Base-by-base conservation (phyloP, 768 basidiomycete species). In the Solioccasus polychromus region DNA sequence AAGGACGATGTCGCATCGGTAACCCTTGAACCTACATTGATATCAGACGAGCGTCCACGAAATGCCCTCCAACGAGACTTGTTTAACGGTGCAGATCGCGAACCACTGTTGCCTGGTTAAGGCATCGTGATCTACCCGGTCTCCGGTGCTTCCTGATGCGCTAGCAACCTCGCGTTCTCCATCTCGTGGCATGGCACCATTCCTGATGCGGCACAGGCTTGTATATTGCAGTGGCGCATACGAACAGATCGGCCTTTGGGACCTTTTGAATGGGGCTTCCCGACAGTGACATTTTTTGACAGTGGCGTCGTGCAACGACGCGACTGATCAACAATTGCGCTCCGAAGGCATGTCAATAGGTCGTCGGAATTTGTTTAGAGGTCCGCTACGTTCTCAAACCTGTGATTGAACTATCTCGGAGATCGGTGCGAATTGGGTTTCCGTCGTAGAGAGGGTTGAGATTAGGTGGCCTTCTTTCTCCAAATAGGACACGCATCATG, bases 381-480 rank as follows among this genome's bases (percentile, higher is more conserved):
- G 39, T 39, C 59, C 53, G 54, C 24, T n/a, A 20, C 6, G 43
- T 44, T 56, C 48, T 54, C 47, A 56, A 47, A 34, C 39, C 25
- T 45, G n/a, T n/a, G 58, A 59, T 35, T 47, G 52, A 39, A 40
- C 49, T 36, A 56, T 46, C 42, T 61, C 58, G 60, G 59, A 60
- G 57, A 60, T 59, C 41, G 55, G 36, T 43, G 18, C 35, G 34
- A 44, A 61, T 59, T 55, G 47, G 19, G 60, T 54, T 59, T 62
- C 39, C 47, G 29, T 59, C 52, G 48, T 51, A 43, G 43, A 36
- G n/a, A n/a, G n/a, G 39, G 36, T 32, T 46, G 51, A 54, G 43
- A 44, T 54, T 36, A 47, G 31, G 47, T 42, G 24, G 18, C 45
- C 35, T 44, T 55, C 35, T 62, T 62, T 47, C 59, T 59, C 59